Evolutionary conservation across 2,329 filamentous ascomycete genomes (phyloP), one percentile per base, ranked within the genome.

Genomic region (Aspergillus chevalieri): DNA sequence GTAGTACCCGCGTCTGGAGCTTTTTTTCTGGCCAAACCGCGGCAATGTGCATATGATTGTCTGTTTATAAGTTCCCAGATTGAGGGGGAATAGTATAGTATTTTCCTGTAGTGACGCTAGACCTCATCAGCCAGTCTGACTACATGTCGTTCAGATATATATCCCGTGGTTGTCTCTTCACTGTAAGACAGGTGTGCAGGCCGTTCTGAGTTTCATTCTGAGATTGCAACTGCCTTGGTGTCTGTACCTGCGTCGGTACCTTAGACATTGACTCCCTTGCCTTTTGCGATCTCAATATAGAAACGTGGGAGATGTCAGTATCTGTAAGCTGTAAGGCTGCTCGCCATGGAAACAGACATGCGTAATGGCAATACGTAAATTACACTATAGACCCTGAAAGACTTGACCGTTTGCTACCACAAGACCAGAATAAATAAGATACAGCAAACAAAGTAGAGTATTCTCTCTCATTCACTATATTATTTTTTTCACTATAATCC

Each of bases 271-370:
- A 41, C 38, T 22, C 38, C 34, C 38, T 41, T 41, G 17, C 38
- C 38, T 15, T 30, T 30, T 30, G 26, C 10, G 9, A 30, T 30
- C 26, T 10, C 26, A 10, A 19, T 12, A 10, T 21, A 12, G 10
- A 17, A 41, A 41, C 17, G 38, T 41, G 17, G 38, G 19, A 41
- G 17, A 41, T 41, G 38, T 41, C 38, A 41, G 17, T 19, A 4
- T 41, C 10, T 14, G 15, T 41, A 12, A 8, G 10, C 38, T 38
- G 34, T 38, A 38, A 38, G 38, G 38, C 17, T 41, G n/a, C 17
- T n/a, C 17, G 30, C 44, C 44, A 38, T 44, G 42, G 42, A 44
- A 44, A 44, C 42, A 44, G 8, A n/a, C 42, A 44, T 30, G 42
- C 14, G 42, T 44, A 44, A 19, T 19, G 8, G 15, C 22, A n/a